Conservation (phyloP, 805 yeast species). For the Priceomyces melissophilus region DNA sequence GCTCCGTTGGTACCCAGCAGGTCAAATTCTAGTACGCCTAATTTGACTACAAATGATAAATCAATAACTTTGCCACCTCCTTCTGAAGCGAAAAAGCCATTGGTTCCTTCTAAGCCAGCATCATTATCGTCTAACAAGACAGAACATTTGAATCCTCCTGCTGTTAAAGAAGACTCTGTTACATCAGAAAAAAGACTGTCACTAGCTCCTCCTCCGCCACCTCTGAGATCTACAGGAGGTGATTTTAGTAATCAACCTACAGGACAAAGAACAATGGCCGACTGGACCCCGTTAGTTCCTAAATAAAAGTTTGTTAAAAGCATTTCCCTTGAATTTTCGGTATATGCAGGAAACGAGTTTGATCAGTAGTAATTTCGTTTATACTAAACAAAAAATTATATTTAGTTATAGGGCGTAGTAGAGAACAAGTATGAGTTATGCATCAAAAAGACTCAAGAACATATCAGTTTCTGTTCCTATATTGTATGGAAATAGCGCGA, state of each 20-base stretch:
- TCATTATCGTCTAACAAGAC: slow-evolving; percentile 21
- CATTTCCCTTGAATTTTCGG: neutral
- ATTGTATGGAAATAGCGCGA: slow-evolving; percentile 40
- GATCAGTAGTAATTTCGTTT: neutral
- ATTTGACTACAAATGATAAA: slow-evolving; percentile 4
- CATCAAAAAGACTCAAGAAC: slow-evolving; percentile 24
- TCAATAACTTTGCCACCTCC: slow-evolving; percentile 11
- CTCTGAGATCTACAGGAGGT: slow-evolving; percentile 7
- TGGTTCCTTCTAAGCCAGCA: slow-evolving; percentile 36
- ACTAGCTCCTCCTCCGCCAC: slow-evolving; percentile 9
- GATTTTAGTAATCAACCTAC: slow-evolving; percentile 1
- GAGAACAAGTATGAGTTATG: slow-evolving; percentile 16
- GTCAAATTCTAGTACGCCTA: slow-evolving; percentile 27
- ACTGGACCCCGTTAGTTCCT: slow-evolving; percentile 53
- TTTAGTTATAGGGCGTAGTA: too few species aligned
- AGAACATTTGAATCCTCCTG: neutral
- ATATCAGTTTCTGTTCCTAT: slow-evolving; percentile 42
- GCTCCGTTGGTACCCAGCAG: slow-evolving; percentile 39
- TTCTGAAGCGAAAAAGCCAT: slow-evolving; percentile 22
- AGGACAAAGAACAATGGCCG: slow-evolving; percentile 30
- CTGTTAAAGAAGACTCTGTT: neutral
- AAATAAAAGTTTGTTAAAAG: slow-evolving; percentile 31
- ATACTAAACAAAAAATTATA: neutral
- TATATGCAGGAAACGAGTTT: neutral
- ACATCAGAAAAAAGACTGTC: neutral